Conservation (phyloP, 441 rosid genomes). For the Codiaeum variegatum region DNA sequence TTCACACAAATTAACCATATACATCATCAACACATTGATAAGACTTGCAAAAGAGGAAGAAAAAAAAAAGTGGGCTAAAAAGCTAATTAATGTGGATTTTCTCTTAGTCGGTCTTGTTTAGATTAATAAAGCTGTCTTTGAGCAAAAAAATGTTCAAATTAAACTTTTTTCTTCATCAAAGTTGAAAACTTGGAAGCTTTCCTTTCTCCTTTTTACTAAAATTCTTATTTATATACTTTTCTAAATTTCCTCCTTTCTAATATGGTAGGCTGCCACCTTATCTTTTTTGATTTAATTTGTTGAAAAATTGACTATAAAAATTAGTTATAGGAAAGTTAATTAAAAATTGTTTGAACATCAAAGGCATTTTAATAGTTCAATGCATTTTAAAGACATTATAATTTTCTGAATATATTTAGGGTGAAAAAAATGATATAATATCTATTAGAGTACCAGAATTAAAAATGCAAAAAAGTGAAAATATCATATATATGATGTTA, state of each 20-base stretch:
- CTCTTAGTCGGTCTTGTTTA: neutral
- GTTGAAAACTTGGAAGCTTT: neutral
- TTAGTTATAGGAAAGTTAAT: no score
- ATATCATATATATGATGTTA: no score
- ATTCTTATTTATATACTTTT: neutral
- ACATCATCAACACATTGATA: no score
- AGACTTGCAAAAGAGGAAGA: neutral
- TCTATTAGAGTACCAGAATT: no score
- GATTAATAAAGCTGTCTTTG: neutral
- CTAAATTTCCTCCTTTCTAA: neutral
- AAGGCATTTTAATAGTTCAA: no score
- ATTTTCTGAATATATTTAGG: no score
- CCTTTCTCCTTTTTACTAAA: neutral
- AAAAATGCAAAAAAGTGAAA: no score
- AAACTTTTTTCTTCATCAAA: neutral
- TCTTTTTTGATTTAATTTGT: neutral
- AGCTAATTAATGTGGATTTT: neutral
- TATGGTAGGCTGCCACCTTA: neutral
- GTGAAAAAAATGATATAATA: no score
- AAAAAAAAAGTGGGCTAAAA: neutral
- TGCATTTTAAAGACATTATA: no score
- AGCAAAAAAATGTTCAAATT: constrained; percentile 3
- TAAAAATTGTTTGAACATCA: no score
- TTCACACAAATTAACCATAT: neutral
- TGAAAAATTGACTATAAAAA: no score